These are phyloP conservation scores for Acorus calamus DNA, from an alignment of 106 monocot genomes.

Conservation along the genomic window DNA sequence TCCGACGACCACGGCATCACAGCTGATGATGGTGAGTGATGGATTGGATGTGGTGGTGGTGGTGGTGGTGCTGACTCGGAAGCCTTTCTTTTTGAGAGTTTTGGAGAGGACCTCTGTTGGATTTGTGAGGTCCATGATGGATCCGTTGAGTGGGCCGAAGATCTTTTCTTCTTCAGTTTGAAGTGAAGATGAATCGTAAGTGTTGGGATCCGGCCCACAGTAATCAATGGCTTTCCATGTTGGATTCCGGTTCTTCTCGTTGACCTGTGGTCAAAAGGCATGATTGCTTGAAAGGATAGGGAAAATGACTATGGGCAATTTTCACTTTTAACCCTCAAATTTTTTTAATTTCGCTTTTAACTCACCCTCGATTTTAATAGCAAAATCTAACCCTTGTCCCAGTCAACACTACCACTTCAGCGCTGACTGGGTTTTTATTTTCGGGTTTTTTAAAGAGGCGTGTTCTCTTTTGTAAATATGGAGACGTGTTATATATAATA, in stretches of 20 bases:
- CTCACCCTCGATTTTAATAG: too few relatives aligned
- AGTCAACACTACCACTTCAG: too few relatives aligned
- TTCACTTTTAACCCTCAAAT: too few relatives aligned
- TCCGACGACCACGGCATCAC: conserved; percentile 47
- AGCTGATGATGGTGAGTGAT: conserved; percentile 20
- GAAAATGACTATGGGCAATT: too few relatives aligned
- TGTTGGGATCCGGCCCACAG: conserved; percentile 38
- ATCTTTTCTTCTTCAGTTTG: neutral
- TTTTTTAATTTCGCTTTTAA: too few relatives aligned
- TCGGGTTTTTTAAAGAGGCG: too few relatives aligned
- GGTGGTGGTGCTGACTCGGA: conserved; percentile 5
- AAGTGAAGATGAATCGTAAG: too few relatives aligned
- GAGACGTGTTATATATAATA: too few relatives aligned
- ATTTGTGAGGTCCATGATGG: conserved; percentile 10
- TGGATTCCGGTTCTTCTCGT: conserved; percentile 34
- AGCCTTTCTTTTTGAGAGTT: conserved; percentile 5
- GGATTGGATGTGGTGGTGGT: neutral
- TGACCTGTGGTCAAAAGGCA: conserved; percentile 5
- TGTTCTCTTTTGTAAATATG: too few relatives aligned
- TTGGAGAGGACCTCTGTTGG: conserved; percentile 4
- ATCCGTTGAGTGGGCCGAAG: conserved; percentile 14
- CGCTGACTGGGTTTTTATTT: too few relatives aligned
- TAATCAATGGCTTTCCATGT: conserved; percentile 41
- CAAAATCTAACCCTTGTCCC: too few relatives aligned
- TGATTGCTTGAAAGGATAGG: too few relatives aligned